Percentiles rank a stretch among this genome's conserved stretches.
Evolutionary conservation across 805 yeast genomes (phyloP).

Genomic region (Yamadazyma phyllophila): DNA sequence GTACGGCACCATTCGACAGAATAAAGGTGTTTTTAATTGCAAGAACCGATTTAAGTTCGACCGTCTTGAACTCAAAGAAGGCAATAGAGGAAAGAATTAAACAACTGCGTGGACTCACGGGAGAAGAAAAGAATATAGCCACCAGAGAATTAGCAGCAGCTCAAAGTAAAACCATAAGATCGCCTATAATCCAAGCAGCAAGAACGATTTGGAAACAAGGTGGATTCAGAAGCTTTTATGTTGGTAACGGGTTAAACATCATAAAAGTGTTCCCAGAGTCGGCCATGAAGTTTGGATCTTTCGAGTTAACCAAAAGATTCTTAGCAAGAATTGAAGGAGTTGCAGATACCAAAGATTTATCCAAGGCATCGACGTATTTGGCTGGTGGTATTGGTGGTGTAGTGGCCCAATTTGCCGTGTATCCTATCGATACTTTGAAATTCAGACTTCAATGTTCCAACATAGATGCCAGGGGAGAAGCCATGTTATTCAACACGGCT

Average conservation of each 20-base stretch:
- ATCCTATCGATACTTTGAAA: conserved; percentile 93
- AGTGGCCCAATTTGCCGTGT: conserved; percentile 85
- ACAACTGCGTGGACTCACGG: not conserved
- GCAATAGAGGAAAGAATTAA: conserved; percentile 22
- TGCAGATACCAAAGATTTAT: conserved; percentile 63
- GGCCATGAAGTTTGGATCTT: conserved; percentile 95
- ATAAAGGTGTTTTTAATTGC: conserved; percentile 93
- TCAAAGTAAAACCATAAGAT: conserved; percentile 46
- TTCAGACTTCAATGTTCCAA: conserved; percentile 93
- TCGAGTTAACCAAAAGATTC: conserved; percentile 78
- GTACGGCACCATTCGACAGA: conserved; percentile 96
- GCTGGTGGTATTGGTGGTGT: conserved; percentile 98
- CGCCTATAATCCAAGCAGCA: conserved; percentile 81
- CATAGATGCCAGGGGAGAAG: conserved; percentile 61
- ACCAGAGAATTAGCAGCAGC: conserved; percentile 10
- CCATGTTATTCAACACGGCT: conserved; percentile 57
- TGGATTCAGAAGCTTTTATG: conserved; percentile 84
- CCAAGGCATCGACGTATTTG: conserved; percentile 75
- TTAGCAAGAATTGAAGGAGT: conserved; percentile 76
- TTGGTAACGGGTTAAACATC: conserved; percentile 93
- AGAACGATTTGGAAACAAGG: conserved; percentile 81
- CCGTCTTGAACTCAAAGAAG: conserved; percentile 57
- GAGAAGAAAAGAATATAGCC: conserved; percentile 3
- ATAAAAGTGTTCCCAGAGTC: conserved; percentile 94
- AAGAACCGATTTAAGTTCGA: conserved; percentile 75